Evolutionary conservation across 2,329 filamentous ascomycete genomes (phyloP).

Genomic region (Fusarium phyllophilum): DNA sequence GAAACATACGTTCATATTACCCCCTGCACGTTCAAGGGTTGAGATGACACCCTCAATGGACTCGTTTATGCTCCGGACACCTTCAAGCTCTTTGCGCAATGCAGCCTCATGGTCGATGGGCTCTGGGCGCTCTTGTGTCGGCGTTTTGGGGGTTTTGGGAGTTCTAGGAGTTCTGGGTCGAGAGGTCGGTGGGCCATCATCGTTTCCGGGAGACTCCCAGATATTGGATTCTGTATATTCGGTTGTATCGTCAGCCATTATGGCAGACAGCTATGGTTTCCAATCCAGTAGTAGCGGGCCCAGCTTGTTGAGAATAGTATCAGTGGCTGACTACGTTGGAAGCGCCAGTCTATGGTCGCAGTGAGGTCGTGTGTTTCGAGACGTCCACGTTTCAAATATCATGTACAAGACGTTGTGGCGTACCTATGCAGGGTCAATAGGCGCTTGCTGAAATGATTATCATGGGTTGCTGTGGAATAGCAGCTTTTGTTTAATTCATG

Average conservation of each 20-base stretch:
- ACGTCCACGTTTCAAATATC: constrained; percentile 6
- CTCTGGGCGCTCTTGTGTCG: constrained; percentile 54
- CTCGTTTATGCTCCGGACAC: constrained; percentile 85
- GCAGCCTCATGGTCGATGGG: constrained; percentile 76
- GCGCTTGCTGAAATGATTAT: constrained; percentile 34
- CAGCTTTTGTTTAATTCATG: constrained; percentile 32
- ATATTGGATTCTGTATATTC: constrained; percentile 61
- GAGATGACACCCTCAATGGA: constrained; percentile 83
- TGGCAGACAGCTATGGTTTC: constrained; percentile 10
- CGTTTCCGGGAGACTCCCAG: constrained; percentile 57
- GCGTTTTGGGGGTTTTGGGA: constrained; percentile 60
- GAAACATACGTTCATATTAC: constrained; percentile 76
- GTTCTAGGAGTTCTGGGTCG: constrained; percentile 53
- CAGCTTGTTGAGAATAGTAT: constrained; percentile 8
- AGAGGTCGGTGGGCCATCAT: constrained; percentile 43
- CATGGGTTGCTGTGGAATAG: constrained; percentile 19
- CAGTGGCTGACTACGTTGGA: constrained; percentile 10
- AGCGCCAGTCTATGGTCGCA: constrained; percentile 24
- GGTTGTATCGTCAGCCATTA: constrained; percentile 57
- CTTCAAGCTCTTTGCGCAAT: constrained; percentile 82
- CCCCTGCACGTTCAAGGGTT: constrained; percentile 76
- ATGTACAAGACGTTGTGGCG: constrained; percentile 14
- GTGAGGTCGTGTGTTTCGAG: constrained; percentile 22
- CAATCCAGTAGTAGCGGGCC: not conserved
- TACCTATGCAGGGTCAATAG: constrained; percentile 19